A percentile compares a stretch with the other conserved stretches of the same genome.
Conservation (phyloP, 495 filamentous ascomycete species). For the Aspergillus campestris region DNA sequence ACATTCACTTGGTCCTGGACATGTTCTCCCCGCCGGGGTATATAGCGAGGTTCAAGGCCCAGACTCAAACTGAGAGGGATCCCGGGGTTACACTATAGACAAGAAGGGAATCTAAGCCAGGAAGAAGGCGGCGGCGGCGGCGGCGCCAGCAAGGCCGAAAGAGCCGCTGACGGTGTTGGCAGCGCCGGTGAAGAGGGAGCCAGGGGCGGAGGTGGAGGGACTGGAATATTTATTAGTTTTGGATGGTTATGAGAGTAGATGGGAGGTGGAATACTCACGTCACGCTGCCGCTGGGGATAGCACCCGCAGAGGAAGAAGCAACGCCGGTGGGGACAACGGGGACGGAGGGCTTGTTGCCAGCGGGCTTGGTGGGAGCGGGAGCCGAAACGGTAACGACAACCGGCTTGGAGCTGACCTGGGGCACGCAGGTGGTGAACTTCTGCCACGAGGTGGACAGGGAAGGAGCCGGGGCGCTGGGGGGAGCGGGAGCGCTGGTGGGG, state of each 20-base stretch:
- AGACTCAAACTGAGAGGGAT: slow-evolving; percentile 10
- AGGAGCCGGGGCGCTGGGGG: slow-evolving; percentile 3
- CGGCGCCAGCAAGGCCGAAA: slow-evolving; percentile 40
- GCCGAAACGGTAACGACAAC: slow-evolving; percentile 16
- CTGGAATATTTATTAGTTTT: slow-evolving; percentile 14
- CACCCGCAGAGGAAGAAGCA: slow-evolving; percentile 1
- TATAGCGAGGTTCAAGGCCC: slow-evolving; percentile 1
- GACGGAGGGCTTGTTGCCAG: slow-evolving; percentile 16
- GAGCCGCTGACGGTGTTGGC: slow-evolving; percentile 40
- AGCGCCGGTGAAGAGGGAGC: slow-evolving; percentile 39
- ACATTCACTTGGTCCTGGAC: slow-evolving; percentile 9
- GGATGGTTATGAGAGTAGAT: no score
- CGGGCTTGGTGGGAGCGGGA: slow-evolving; percentile 17
- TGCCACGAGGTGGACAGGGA: background rate
- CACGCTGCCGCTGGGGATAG: slow-evolving; percentile 15
- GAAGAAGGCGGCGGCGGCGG: slow-evolving; percentile 45
- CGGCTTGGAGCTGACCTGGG: slow-evolving; percentile 35
- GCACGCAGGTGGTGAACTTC: slow-evolving; percentile 33
- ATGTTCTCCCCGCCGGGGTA: slow-evolving; percentile 4
- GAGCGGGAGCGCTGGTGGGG: slow-evolving; percentile 15
- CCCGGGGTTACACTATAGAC: slow-evolving; percentile 18
- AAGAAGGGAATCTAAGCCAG: slow-evolving; percentile 40
- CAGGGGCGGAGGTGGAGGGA: slow-evolving; percentile 24
- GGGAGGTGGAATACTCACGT: slow-evolving; percentile 16
- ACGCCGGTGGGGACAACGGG: slow-evolving; percentile 20